Base-by-base conservation (phyloP, 2,329 filamentous ascomycete species). In the Keithomyces neogunnii region DNA sequence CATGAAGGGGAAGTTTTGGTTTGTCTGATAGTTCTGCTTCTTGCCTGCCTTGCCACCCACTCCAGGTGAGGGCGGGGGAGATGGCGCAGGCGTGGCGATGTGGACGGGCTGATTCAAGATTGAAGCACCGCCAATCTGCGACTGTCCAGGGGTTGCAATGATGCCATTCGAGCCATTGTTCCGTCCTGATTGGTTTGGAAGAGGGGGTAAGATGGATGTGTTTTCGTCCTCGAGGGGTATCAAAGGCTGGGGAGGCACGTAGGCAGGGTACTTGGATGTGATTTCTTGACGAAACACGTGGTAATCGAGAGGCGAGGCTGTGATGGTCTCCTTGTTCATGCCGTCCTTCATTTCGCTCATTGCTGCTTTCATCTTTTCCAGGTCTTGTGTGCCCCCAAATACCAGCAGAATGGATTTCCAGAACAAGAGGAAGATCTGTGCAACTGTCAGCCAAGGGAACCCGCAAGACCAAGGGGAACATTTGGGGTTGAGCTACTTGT, bases 21-120 rank as follows among this genome's bases (percentile, higher is more conserved):
- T 99, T 0, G 93, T 99, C 67, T 99, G 93, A 62, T 99, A 99
- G 60, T 97, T 99, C 63, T 99, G 93, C 65, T 99, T 99, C 75
- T 99, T 99, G 1, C 87, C 91, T 49, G 88, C 89, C 67, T 97
- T 99, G 0, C 90, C 90, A 30, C 90, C 91, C 35, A 86, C 85
- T 8, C 75, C 78, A 0, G 93, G 93, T 1, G 92, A 96, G 1
- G 93, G 93, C 0, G 93, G 93, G 29, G 93, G 93, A 0, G 93
- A 99, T 1, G 93, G 93, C 0, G 91, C 92, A 0, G 93, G 93
- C 1, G 93, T 99, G n/a, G 93, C 93, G 60, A 99, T 99, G 66
- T 99, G 93, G 5, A 99, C 92, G 5, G 93, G 89, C 62, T 97
- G 92, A 64, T 97, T 84, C 30, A 99, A 78, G 61, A 99, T 97